Evolutionary conservation across 305 asterid species (phyloP), one percentile per base, ranked within the genome.

Genomic region (Rubia peregrina): DNA sequence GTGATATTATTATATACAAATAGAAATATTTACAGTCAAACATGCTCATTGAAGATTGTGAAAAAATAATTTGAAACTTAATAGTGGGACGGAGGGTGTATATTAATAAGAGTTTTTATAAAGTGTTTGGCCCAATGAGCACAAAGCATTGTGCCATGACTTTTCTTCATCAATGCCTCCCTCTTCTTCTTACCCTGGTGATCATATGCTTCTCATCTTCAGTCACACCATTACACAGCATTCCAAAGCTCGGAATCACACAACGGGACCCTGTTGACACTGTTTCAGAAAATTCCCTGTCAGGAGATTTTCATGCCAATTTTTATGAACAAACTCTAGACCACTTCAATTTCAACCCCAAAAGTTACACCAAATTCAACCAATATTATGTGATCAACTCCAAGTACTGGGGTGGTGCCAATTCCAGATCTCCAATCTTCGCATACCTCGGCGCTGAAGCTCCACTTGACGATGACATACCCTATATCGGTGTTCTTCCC

Each of bases 381-480:
- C 97, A 90, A 65, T 82, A 76, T 71, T 89, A 86, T 7, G 83
- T 84, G 2, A 75, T 87, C 51, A 80, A 75, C 61, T 77, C 80
- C 13, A 80, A 82, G 53, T 36, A 79, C 10, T 90, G 94, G 96
- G 92, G 86, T 41, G 92, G 94, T 9, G 78, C 85, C 0, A 46
- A 49, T 16, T 74, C 87, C 9, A 80, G 33, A 21, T 71, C 94
- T 1, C 92, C 97, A 0, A 89, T 89, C 40, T 73, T 89, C 7
- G 92, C 88, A 3, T 90, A 76, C 73, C 81, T 90, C 46, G 97
- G 97, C 5, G 94, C 84, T 10, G 94, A 90, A 76, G 60, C 55
- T 10, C 55, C 96, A 0, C 30, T 90, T 19, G 92, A 80, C 49
- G 9, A 5, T 0, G 88, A 82, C 67, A 24, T 81, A 8, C 9